phyloP scores from a whole-genome alignment of 2,329 filamentous ascomycete genomes.

The Dactylellina drechsleri region DNA sequence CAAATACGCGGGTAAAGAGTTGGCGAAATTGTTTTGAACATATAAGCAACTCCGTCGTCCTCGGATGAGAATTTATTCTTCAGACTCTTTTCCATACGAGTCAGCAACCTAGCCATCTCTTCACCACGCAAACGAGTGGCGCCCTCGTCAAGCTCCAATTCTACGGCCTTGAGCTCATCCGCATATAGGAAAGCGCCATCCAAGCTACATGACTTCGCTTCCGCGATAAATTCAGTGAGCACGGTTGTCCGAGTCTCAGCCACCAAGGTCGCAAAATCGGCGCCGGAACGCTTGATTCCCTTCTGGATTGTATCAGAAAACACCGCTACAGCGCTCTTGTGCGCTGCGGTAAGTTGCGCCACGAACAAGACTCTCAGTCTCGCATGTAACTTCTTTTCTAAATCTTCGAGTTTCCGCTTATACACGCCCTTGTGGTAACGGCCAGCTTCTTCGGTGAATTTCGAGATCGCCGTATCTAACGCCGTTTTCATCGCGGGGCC shows the following conservation, averaged over 20 bases:
- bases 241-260: constrained; percentile 80
- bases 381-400: constrained; percentile 87
- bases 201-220: constrained; percentile 78
- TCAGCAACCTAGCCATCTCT: constrained; percentile 92
- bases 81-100: constrained; percentile 92
- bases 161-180: constrained; percentile 80
- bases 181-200: constrained; percentile 76
- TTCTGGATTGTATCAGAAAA: constrained; percentile 89
- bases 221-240: constrained; percentile 77
- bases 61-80: constrained; percentile 78
- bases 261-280: constrained; percentile 93
- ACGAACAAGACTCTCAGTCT: constrained; percentile 87
- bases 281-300: constrained; percentile 90
- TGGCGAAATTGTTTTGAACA: constrained; percentile 53
- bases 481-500: constrained; percentile 78
- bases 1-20: constrained; percentile 93
- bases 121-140: constrained; percentile 87
- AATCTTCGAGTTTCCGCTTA: constrained; percentile 81
- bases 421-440: constrained; percentile 98
- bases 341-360: constrained; percentile 85
- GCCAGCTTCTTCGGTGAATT: constrained; percentile 90
- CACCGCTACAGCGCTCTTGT: constrained; percentile 83
- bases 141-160: constrained; percentile 90
- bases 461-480: constrained; percentile 76
- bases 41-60: constrained; percentile 41